Base-by-base conservation (phyloP, 441 rosid species). In the Dalechampia spathulata region DNA sequence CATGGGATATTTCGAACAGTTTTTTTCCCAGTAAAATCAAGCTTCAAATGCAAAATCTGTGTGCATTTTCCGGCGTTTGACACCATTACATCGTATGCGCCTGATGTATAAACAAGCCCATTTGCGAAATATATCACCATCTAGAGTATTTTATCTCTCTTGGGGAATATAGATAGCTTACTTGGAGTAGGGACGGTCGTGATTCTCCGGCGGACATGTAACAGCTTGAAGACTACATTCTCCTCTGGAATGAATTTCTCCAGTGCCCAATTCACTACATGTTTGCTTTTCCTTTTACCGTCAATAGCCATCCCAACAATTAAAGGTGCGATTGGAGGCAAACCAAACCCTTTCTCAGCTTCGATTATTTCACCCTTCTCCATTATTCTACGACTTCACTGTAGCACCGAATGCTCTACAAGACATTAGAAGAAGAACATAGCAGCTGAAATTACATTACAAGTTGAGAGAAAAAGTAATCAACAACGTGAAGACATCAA, bases 201-300 rank as follows among this genome's bases (percentile, higher is more conserved):
- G 58, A 89, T 72, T 73, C 64, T 72, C 3, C 85, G 81, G 49
- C 74, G 78, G 47, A 92, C 74, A 64, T 92, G 86, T 61, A 92
- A 52, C 62, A 92, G 63, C 82, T 71, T 86, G 68, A 92, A 78
- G 19, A 49, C 51, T 15, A 63, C 73, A 25, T 74, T 69, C 59
- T 70, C 83, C 49, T 86, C 77, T 2, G 75, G 68, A 62, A 60
- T 65, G 68, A 92, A 86, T 66, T 85, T 83, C 30, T 83, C 80
- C 76, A 92, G 59, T 4, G 96, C 91, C 96, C 94, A 92, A 42
- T 44, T 62, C 44, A 92, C 65, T 4, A 79, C 52, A 71, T 82
- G 67, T 63, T 79, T 85, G 84, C 92, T 80, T 59, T 71, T 79
- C 37, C 49, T 52, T 43, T 68, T 76, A 39, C 88, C 96, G 67